Percentiles rank a stretch among this genome's conserved stretches.
Evolutionary conservation across 192 early-diverging fungal species (phyloP).

Genomic region (Rhizophagus prolifer): DNA sequence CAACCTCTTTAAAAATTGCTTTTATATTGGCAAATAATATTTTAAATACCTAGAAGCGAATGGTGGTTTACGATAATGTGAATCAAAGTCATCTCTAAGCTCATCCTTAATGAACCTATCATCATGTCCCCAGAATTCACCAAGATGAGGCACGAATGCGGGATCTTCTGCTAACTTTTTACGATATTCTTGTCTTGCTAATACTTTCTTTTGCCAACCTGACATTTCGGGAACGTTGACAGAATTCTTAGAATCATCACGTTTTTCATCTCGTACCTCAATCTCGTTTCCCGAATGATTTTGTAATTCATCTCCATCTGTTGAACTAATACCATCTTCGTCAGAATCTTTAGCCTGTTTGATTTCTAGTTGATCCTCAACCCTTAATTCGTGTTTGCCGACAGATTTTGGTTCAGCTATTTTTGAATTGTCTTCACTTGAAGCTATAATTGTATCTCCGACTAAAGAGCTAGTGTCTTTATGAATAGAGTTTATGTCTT

Average conservation of each 20-base stretch:
- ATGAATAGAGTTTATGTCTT: not conserved
- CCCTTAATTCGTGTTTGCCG: not conserved
- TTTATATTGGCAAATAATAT: not conserved
- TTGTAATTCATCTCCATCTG: not conserved
- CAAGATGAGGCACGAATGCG: slow-evolving; percentile 56
- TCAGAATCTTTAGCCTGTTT: not conserved
- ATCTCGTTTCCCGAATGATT: not conserved
- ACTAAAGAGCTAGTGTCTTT: not conserved
- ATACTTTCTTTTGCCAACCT: slow-evolving; percentile 31
- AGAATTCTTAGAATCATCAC: not conserved
- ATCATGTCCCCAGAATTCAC: slow-evolving; percentile 60
- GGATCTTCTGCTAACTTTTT: slow-evolving; percentile 56
- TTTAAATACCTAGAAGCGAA: slow-evolving; percentile 20
- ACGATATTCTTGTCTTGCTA: slow-evolving; percentile 52
- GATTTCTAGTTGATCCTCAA: too few relatives aligned
- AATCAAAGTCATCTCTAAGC: slow-evolving; percentile 39
- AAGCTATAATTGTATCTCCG: not conserved
- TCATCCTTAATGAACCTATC: slow-evolving; percentile 55
- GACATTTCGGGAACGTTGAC: not conserved
- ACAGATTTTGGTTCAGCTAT: not conserved
- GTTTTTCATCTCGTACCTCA: not conserved
- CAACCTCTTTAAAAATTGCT: not conserved
- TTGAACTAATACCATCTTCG: not conserved
- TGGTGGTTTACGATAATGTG: slow-evolving; percentile 5
- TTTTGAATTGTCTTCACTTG: not conserved